Evolutionary conservation across 2,329 filamentous ascomycete species (phyloP), one percentile per base, ranked within the genome.

Genomic region (Berkeleyomyces basicola): DNA sequence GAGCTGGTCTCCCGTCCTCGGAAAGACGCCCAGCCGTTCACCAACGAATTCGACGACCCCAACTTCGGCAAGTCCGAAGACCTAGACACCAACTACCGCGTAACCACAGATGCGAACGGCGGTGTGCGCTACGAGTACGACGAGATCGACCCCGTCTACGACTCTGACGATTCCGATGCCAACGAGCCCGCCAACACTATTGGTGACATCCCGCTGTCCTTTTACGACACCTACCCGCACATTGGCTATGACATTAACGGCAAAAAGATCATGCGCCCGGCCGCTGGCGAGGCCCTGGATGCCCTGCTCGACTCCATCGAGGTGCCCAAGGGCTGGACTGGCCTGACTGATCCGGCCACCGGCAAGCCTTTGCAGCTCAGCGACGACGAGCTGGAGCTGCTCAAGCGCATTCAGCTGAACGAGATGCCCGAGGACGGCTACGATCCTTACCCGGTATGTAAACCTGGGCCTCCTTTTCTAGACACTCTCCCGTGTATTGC

Each of bases 221-320:
- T 96, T 75, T 99, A 99, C 77, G 93, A 99, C 72, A 87, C 89
- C 43, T 99, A 96, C 72, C 93, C 93, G 59, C 93, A 99, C 72
- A 96, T 99, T 71, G 93, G 93, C 65, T 99, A 99, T 75, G 89
- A 96, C 70, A 97, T 99, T 76, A 95, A 99, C 73, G 93, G 93
- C 73, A 96, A 95, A 81, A 95, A 88, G 74, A 96, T 99, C 67
- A 88, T 96, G 85, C 87, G 93, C 61, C 93, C 93, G 5, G 93
- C 95, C 3, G 92, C 90, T 68, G 92, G 92, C 61, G 87, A 96
- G 72, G 93, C 93, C 43, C 77, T 99, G 40, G 93, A 99, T 77
- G 90, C 90, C 10, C 79, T 99, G 51, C 79, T 99, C 7, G 92
- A 99, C 70, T 96, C 88, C 74, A 99, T 99, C 69, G 93, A 99